A percentile compares a stretch with the other conserved stretches of the same genome.
These are phyloP conservation scores for Amylostereum areolatum DNA, from an alignment of 1,284 basidiomycete genomes.

Conservation along the genomic window DNA sequence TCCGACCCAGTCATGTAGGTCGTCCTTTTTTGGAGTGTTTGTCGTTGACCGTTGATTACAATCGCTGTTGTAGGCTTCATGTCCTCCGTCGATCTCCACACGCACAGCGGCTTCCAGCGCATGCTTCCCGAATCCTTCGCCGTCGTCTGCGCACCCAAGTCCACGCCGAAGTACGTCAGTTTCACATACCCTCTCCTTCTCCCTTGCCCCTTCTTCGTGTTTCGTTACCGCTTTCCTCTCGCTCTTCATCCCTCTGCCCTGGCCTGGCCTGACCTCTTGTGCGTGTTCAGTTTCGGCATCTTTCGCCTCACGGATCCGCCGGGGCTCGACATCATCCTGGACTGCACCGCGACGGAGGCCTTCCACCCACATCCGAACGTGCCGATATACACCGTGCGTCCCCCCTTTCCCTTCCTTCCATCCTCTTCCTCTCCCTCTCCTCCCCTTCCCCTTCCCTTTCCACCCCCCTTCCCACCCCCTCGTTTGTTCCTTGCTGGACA, in stretches of 20 bases:
- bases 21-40: not conserved
- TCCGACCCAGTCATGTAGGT: conserved; percentile 76
- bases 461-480: no score
- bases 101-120: conserved; percentile 79
- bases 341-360: conserved; percentile 63
- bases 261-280: no score
- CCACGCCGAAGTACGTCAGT: conserved; percentile 59
- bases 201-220: conserved; percentile 3
- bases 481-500: not conserved
- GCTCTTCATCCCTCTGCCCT: no score
- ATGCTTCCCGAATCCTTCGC: conserved; percentile 90
- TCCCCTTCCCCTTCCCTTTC: no score
- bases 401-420: not conserved
- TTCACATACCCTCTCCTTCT: conserved; percentile 5
- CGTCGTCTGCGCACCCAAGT: conserved; percentile 82
- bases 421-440: no score
- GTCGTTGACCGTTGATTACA: conserved; percentile 1
- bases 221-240: conserved; percentile 5
- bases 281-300: conserved; percentile 62
- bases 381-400: conserved; percentile 74
- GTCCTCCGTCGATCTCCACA: conserved; percentile 86
- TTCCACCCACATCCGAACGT: conserved; percentile 82
- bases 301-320: conserved; percentile 84
- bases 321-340: conserved; percentile 65
- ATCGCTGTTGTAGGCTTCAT: conserved; percentile 57